Conservation (phyloP, 768 basidiomycete genomes). For the Pisolithus microcarpus region DNA sequence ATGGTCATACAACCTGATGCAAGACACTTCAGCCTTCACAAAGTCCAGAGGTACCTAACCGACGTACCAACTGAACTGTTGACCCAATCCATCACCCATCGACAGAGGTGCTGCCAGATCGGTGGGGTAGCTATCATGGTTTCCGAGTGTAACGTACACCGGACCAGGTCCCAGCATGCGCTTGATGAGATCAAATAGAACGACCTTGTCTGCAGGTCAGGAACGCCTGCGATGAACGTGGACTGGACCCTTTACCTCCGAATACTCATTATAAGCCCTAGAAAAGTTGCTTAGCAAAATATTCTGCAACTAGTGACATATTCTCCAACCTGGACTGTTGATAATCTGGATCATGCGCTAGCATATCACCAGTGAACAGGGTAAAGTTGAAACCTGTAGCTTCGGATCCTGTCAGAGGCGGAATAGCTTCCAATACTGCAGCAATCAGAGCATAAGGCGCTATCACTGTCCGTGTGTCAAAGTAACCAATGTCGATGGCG, state of each 20-base stretch:
- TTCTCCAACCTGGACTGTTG: constrained; percentile 50
- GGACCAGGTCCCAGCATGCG: constrained; percentile 55
- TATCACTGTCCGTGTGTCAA: constrained; percentile 36
- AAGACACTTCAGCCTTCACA: neutral
- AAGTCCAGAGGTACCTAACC: neutral
- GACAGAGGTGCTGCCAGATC: constrained; percentile 56
- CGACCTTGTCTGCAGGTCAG: constrained; percentile 34
- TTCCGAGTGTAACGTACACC: constrained; percentile 70
- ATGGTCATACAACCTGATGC: constrained; percentile 67
- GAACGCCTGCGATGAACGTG: neutral
- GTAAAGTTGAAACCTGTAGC: constrained; percentile 57
- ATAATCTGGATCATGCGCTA: constrained; percentile 63
- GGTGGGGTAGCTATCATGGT: constrained; percentile 63
- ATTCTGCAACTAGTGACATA: neutral
- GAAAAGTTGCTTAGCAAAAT: neutral
- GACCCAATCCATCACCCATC: constrained; percentile 44
- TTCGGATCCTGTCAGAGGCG: constrained; percentile 54
- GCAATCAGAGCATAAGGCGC: constrained; percentile 54
- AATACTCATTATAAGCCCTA: constrained; percentile 54
- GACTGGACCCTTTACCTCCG: constrained; percentile 39
- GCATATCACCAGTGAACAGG: constrained; percentile 67
- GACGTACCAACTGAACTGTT: constrained; percentile 60
- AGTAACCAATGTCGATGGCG: neutral
- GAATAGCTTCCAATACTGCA: constrained; percentile 60
- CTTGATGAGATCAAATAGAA: constrained; percentile 63